Evolutionary conservation across 257 asterid genomes (phyloP).

Genomic region (Osmanthus fragrans): DNA sequence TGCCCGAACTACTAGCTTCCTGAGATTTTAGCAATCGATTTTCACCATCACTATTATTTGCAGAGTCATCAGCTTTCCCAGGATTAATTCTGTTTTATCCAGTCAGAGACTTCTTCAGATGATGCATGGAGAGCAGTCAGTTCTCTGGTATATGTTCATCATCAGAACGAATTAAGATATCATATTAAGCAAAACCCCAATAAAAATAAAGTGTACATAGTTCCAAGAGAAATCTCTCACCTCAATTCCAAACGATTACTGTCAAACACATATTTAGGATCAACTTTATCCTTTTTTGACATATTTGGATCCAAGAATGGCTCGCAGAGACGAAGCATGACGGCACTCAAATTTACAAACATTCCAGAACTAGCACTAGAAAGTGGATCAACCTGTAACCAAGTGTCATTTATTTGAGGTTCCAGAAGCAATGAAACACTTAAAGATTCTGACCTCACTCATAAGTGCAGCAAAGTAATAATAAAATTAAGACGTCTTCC

Average conservation of each 20-base stretch:
- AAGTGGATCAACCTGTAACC: slow-evolving; percentile 77
- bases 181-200: slow-evolving; percentile 13
- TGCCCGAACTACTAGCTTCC: slow-evolving; percentile 71
- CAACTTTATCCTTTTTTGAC: slow-evolving; percentile 83
- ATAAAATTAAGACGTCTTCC: slow-evolving; percentile 3
- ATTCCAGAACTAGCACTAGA: slow-evolving; percentile 97
- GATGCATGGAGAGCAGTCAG: slow-evolving; percentile 96
- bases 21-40: slow-evolving; percentile 66
- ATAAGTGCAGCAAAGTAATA: slow-evolving; percentile 15
- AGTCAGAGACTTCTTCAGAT: slow-evolving; percentile 89
- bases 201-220: not conserved
- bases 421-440: not conserved
- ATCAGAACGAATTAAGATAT: slow-evolving; percentile 22
- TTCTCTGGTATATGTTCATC: slow-evolving; percentile 50
- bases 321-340: slow-evolving; percentile 89
- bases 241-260: slow-evolving; percentile 76
- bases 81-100: slow-evolving; percentile 53
- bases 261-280: slow-evolving; percentile 74
- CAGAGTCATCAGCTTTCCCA: slow-evolving; percentile 36
- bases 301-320: slow-evolving; percentile 89
- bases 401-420: slow-evolving; percentile 18
- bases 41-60: slow-evolving; percentile 45
- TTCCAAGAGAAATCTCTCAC: slow-evolving; percentile 34
- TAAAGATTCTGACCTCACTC: not conserved
- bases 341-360: slow-evolving; percentile 94